These are phyloP conservation scores for Shiraia bambusicola DNA, from an alignment of 2,329 filamentous ascomycete species.

Conservation along the genomic window DNA sequence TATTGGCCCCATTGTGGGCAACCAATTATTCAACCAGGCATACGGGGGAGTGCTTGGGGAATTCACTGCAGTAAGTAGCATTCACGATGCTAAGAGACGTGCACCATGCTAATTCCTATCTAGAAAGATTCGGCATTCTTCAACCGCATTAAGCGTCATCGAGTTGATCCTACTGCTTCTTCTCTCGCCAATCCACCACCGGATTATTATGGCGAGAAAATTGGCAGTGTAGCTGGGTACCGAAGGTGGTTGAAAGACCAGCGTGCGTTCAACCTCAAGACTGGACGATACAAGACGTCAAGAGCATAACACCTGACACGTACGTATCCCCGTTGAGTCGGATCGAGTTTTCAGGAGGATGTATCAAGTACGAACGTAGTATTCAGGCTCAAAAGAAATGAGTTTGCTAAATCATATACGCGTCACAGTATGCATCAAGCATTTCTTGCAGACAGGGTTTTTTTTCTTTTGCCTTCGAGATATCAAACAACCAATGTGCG, in stretches of 20 bases:
- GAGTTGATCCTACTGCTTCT: conserved; percentile 86
- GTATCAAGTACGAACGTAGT: too few species aligned
- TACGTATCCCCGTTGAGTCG: too few species aligned
- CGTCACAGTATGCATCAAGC: too few species aligned
- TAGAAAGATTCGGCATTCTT: conserved; percentile 95
- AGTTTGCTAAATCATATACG: too few species aligned
- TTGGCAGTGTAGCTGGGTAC: conserved; percentile 88
- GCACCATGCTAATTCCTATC: conserved; percentile 2
- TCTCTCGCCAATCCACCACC: conserved; percentile 91
- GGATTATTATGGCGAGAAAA: conserved; percentile 99
- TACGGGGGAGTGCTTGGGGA: conserved; percentile 70
- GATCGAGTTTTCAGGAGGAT: too few species aligned
- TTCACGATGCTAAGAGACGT: neutral
- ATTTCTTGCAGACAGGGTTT: too few species aligned
- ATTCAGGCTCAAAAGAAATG: too few species aligned
- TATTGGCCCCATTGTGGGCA: conserved; percentile 78
- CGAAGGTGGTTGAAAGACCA: conserved; percentile 97
- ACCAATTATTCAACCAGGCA: conserved; percentile 72
- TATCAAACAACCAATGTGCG: too few species aligned
- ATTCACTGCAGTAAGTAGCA: conserved; percentile 64
- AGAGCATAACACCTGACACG: too few species aligned
- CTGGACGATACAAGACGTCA: conserved; percentile 56
- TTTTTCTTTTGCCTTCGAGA: too few species aligned
- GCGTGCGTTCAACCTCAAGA: conserved; percentile 84
- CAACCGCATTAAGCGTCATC: conserved; percentile 83